Conservation (phyloP, 257 asterid genomes). For the Solanum pimpinellifolium region DNA sequence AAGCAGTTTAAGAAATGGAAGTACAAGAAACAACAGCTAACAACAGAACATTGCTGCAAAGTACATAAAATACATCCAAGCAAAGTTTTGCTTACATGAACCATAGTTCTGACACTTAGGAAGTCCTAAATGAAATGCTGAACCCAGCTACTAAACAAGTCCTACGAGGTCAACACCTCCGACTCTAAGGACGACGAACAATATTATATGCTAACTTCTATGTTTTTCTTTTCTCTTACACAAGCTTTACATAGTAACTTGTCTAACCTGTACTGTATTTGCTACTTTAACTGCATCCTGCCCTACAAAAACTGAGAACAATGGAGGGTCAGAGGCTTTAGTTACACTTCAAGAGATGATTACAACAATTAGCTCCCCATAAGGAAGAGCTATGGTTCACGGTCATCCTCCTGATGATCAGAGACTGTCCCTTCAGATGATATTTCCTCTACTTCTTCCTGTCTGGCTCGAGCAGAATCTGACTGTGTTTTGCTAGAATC, state of each 20-base stretch:
- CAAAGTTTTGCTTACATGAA: neutral
- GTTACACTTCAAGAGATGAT: neutral
- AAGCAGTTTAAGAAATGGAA: neutral
- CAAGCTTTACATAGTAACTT: constrained; percentile 1
- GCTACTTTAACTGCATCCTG: neutral
- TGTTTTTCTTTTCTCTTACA: constrained; percentile 6
- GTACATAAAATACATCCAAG: neutral
- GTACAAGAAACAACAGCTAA: neutral
- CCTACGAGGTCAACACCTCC: neutral
- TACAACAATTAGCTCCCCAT: neutral
- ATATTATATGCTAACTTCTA: neutral
- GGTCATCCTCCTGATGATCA: constrained; percentile 27
- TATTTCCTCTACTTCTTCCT: constrained; percentile 20
- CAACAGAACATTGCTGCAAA: neutral
- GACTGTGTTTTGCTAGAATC: constrained; percentile 42
- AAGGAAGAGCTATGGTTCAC: constrained; percentile 19
- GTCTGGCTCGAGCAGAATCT: constrained; percentile 10
- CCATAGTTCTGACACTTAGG: neutral
- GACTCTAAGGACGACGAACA: neutral
- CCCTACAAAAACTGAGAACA: constrained; percentile 32
- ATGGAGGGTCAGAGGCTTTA: neutral
- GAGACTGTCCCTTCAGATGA: constrained; percentile 66
- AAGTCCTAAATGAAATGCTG: neutral
- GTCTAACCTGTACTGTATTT: constrained; percentile 4
- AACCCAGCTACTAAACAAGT: neutral